Evolutionary conservation across 768 basidiomycete genomes (phyloP), one percentile per base, ranked within the genome.

Genomic region (Leccinum arenicola): DNA sequence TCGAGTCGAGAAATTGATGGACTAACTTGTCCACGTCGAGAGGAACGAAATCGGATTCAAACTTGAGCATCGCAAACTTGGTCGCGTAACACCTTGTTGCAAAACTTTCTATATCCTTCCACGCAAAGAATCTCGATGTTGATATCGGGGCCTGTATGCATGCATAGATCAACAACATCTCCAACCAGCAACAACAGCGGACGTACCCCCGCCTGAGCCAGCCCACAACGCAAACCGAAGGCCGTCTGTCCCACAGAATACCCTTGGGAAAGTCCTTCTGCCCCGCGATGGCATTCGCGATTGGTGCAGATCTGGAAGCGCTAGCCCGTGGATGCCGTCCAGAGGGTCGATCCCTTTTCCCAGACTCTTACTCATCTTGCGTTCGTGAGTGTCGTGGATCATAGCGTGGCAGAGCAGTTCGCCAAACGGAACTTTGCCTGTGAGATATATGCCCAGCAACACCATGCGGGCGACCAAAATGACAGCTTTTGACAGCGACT

Each of bases 381-480:
- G 85, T 12, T 96, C 97, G 50, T 98, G 95, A 0, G 97, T 95
- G 69, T 99, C 97, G 48, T 97, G 93, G 67, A 99, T 88, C 95
- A 99, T 97, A 21, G 95, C 95, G 69, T 98, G 97, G 75, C 95
- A 98, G 71, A 25, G 25, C 9, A 98, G 95, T 75, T 99, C 95
- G 52, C 84, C 80, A 83, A 98, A 99, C 1, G 97, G 97, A 80
- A 99, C 84, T 67, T 90, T 74, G 27, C 83, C 95, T 0, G 97
- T 99, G 49, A 98, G 84, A 58, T 89, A 82, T 66, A 93, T 77
- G 47, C 97, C 96, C 33, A 98, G 85, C 68, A 99, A 77, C 53
- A 91, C 95, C 96, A 98, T 99, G 48, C 96, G 89, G 17, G 96
- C 95, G 7, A 98, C 95, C 97, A 96, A 99, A 84, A 98, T 25